Percentiles rank a stretch among this genome's conserved stretches.
phyloP scores from a whole-genome alignment of 805 yeast species.

The Clavispora phyllophila region DNA sequence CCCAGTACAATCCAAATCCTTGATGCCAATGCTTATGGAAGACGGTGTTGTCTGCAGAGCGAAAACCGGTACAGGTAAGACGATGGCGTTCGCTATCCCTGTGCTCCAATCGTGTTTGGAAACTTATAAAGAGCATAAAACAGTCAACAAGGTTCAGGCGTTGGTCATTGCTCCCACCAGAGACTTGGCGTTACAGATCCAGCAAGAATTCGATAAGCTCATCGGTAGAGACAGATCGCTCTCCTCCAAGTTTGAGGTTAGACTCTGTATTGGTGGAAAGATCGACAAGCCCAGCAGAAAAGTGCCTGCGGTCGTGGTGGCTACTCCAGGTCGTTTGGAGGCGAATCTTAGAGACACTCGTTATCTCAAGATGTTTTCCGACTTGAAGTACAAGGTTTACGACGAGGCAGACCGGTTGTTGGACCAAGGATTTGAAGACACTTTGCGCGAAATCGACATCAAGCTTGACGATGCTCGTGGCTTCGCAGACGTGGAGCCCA shows the following conservation, averaged over 20 bases:
- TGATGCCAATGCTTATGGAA: slow-evolving; percentile 49
- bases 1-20: slow-evolving; percentile 62
- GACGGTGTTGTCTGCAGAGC: slow-evolving; percentile 83
- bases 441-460: slow-evolving; percentile 53
- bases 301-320: slow-evolving; percentile 65
- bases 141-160: slow-evolving; percentile 34
- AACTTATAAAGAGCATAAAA: neutral
- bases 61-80: slow-evolving; percentile 94
- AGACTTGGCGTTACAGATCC: slow-evolving; percentile 82
- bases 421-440: slow-evolving; percentile 73
- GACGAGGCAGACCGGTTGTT: slow-evolving; percentile 91
- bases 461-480: slow-evolving; percentile 35
- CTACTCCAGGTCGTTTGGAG: slow-evolving; percentile 83
- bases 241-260: slow-evolving; percentile 13
- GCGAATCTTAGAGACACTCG: slow-evolving; percentile 51
- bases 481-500: slow-evolving; percentile 17
- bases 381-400: slow-evolving; percentile 61
- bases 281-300: slow-evolving; percentile 9
- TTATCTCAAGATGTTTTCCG: slow-evolving; percentile 43
- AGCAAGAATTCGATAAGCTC: slow-evolving; percentile 54
- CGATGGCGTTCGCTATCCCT: slow-evolving; percentile 84
- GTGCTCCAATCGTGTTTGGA: slow-evolving; percentile 53
- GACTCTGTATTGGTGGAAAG: slow-evolving; percentile 62
- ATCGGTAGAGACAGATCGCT: slow-evolving; percentile 16
- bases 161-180: slow-evolving; percentile 85